Evolutionary conservation across 495 filamentous ascomycete species (phyloP), one percentile per base, ranked within the genome.

Genomic region (Mytilinidion resinicola): DNA sequence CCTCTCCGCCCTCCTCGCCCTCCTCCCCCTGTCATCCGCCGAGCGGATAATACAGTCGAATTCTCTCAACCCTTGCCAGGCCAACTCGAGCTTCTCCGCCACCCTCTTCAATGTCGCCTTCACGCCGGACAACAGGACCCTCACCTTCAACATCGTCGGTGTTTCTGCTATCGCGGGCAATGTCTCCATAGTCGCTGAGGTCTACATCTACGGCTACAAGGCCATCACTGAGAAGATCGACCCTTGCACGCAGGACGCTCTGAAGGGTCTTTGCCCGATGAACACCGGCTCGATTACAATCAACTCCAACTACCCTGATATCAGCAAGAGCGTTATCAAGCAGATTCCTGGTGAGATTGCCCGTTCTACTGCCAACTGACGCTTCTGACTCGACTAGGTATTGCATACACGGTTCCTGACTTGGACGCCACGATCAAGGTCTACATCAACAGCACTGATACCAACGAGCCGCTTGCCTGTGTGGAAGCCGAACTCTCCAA

Each of bases 201-300:
- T 96, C 54, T 77, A 84, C 47, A 91, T 89, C 14, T 97, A 97
- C 70, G 92, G 92, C 61, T 89, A 85, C 74, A 73, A 74, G 14
- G 81, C 85, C 52, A 70, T 90, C 52, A 72, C 73, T 41, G 75
- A 83, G 59, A 81, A 74, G 2, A 63, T 97, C 52, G 73, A 96
- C 70, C 93, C 91, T 17, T 98, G 93, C 80, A 70, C 78, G 1
- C 72, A 79, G 59, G 64, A 73, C 46, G 74, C 80, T 41, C 73
- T 96, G 43, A 70, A 76, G 55, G 91, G 91, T 55, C 78, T 98
- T 69, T 98, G 93, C 74, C 92, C 92, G 47, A 98, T 98, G 93
- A 85, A 81, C 30, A 80, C 91, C 1, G 92, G 90, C 66, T 82
- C 86, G 59, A 86, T 96, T 71, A 77, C 86, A 61, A 77, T 95